Evolutionary conservation across 805 yeast species (phyloP), one percentile per base, ranked within the genome.

Genomic region (Sugiyamaella valdiviana): DNA sequence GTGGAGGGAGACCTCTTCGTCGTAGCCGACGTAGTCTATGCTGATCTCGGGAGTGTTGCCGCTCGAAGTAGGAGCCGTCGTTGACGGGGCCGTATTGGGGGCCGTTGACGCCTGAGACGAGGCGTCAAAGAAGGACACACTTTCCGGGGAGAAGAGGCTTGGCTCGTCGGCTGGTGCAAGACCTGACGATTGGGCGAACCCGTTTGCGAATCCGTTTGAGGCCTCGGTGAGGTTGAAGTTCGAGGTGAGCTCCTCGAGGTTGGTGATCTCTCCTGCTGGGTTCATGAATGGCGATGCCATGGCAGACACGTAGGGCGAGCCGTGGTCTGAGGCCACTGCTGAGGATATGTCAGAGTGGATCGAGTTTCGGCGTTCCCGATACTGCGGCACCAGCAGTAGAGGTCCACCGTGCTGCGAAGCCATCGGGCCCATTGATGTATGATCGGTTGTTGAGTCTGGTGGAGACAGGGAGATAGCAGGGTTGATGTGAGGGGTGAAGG

Each of bases 241-340:
- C 12, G 44, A 32, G n/a, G 54, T 52, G 42, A 52, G 15, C 29
- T 52, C 54, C 29, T 44, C 51, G 10, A 52, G 42, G 23, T 32
- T 42, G 15, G 46, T n/a, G 22, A 52, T 39, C 9, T 50, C 53
- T 26, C 44, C 42, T 3, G 35, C n/a, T 10, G 22, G 39, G 24
- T 37, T 35, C 7, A 51, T 41, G 38, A 42, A 53, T n/a, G 57
- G 57, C 19, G 56, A 53, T 5, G 36, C 16, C n/a, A 42, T 19
- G 4, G 54, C 51, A 29, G 56, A 51, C 14, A 48, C 45, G 46
- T 53, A 53, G 14, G 54, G 55, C 10, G 56, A 51, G 19, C 29
- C 4, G 10, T 23, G 24, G 12, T 41, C 36, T 12, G 44, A 41
- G 12, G 51, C 42, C 4, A 46, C 20, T 5, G 24, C 36, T 20